These are phyloP conservation scores for Plasmodium reichenowi DNA, from an alignment of 169 alveolate genomes.

Conservation along the genomic window DNA sequence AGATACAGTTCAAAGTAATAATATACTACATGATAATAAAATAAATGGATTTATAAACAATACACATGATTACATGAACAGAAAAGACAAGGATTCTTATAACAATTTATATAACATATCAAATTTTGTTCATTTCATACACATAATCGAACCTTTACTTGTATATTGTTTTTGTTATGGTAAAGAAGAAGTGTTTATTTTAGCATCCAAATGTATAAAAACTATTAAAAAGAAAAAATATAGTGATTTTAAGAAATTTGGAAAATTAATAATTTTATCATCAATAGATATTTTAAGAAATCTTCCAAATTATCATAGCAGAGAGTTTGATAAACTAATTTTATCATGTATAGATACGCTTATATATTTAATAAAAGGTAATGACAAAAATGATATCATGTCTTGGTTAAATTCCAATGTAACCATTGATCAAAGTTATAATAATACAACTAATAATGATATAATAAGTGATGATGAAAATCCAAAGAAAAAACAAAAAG, in stretches of 20 bases:
- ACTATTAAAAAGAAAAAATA: slow-evolving; percentile 42
- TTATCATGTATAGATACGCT: slow-evolving; percentile 53
- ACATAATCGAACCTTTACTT: slow-evolving; percentile 63
- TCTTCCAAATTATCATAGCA: slow-evolving; percentile 75
- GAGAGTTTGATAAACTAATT: slow-evolving; percentile 67
- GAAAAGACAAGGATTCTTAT: background rate
- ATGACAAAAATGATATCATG: slow-evolving; percentile 32
- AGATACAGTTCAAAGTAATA: background rate
- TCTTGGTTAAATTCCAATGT: slow-evolving; percentile 62
- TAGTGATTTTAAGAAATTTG: slow-evolving; percentile 57
- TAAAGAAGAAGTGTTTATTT: slow-evolving; percentile 64
- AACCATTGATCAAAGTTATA: background rate
- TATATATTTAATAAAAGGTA: slow-evolving; percentile 43
- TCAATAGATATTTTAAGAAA: slow-evolving; percentile 69
- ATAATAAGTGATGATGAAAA: background rate
- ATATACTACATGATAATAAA: background rate
- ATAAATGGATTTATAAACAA: background rate
- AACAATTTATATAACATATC: background rate
- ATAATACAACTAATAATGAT: background rate
- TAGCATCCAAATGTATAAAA: slow-evolving; percentile 68
- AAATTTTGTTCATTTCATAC: slow-evolving; percentile 28
- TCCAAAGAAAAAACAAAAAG: background rate
- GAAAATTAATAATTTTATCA: slow-evolving; percentile 57
- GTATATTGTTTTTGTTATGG: slow-evolving; percentile 75
- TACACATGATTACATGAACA: background rate